Conservation (phyloP, 2,329 filamentous ascomycete genomes). For the Sporothrix phasma region DNA sequence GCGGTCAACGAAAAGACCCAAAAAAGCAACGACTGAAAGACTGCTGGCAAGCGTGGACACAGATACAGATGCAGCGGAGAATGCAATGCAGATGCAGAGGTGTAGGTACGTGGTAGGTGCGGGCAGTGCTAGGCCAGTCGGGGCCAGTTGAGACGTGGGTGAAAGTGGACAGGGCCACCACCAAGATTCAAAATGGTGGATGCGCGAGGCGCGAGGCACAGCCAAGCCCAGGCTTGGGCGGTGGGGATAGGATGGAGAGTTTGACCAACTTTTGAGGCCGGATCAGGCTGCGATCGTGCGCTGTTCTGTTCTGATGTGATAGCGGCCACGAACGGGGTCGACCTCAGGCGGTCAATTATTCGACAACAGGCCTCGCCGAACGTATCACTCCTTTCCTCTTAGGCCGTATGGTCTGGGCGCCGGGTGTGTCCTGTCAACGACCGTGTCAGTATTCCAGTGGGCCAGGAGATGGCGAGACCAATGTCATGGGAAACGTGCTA, state of each 20-base stretch:
- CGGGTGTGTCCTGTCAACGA: background rate
- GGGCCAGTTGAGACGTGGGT: constrained; percentile 2
- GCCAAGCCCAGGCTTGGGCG: constrained; percentile 3
- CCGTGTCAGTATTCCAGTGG: background rate
- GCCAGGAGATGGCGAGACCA: background rate
- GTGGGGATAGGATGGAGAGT: background rate
- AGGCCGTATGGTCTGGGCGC: background rate
- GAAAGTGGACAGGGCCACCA: constrained; percentile 7
- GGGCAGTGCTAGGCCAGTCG: background rate
- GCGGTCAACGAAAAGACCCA: background rate
- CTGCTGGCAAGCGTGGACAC: background rate
- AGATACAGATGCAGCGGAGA: background rate
- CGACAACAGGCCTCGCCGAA: background rate
- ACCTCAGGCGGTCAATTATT: background rate
- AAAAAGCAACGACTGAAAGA: background rate
- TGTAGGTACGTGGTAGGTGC: background rate
- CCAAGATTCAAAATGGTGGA: constrained; percentile 1
- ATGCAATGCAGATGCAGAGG: background rate
- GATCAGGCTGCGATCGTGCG: background rate
- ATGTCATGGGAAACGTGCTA: background rate
- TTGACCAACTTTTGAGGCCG: background rate
- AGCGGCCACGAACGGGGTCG: background rate
- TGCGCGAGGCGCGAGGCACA: constrained; percentile 1
- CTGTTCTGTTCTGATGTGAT: background rate
- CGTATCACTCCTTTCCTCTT: background rate